phyloP scores from a whole-genome alignment of 345 rosid species.

The Aethionema arabicum region DNA sequence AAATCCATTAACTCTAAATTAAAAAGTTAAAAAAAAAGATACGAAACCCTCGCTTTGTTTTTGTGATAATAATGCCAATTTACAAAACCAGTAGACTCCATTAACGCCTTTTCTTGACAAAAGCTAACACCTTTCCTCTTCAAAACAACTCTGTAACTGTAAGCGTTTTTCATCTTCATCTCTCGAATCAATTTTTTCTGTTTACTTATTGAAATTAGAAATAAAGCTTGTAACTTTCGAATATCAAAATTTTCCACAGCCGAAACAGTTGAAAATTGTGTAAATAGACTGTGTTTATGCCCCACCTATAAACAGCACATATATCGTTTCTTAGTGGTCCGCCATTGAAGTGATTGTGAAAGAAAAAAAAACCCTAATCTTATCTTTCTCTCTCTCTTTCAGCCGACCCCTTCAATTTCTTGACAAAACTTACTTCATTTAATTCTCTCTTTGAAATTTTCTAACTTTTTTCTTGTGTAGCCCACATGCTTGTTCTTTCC shows the following conservation, averaged over 20 bases:
- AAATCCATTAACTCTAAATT: constrained; percentile 34
- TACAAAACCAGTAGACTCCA: constrained; percentile 32
- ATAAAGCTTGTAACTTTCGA: constrained; percentile 24
- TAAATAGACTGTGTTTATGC: constrained; percentile 10
- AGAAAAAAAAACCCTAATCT: constrained; percentile 39
- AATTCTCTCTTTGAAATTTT: constrained; percentile 34
- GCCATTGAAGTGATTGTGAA: constrained; percentile 36
- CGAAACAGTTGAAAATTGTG: constrained; percentile 35
- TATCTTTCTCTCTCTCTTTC: constrained; percentile 28
- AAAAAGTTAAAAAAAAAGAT: background rate
- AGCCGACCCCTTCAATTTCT: constrained; percentile 27
- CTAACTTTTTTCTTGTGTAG: constrained; percentile 23
- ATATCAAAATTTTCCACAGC: constrained; percentile 18
- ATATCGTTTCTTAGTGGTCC: constrained; percentile 35
- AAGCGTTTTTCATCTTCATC: constrained; percentile 25
- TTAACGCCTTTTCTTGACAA: constrained; percentile 33
- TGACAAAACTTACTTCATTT: constrained; percentile 35
- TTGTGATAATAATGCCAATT: constrained; percentile 14
- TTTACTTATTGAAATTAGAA: constrained; percentile 1
- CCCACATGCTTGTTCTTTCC: constrained; percentile 31
- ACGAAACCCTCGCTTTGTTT: constrained; percentile 20
- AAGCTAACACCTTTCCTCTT: constrained; percentile 34
- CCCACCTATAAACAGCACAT: constrained; percentile 30
- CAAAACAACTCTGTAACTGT: constrained; percentile 26
- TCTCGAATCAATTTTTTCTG: background rate